Evolutionary conservation across 1,284 basidiomycete genomes (phyloP).

Genomic region (Stygiomarasmius scandens): DNA sequence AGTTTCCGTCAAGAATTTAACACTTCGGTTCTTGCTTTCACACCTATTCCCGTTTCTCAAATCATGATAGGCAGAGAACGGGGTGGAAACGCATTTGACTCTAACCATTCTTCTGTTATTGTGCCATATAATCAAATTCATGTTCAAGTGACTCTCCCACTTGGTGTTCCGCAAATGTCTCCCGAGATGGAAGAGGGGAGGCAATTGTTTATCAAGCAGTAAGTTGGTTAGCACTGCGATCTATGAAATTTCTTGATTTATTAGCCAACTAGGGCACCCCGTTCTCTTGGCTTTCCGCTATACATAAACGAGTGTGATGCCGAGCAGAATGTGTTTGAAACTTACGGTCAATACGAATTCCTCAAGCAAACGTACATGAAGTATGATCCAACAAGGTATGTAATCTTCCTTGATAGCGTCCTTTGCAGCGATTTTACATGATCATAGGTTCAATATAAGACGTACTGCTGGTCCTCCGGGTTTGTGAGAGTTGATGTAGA

Average conservation of each 20-base stretch:
- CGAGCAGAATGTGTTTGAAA: slow-evolving; percentile 37
- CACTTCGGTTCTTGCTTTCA: slow-evolving; percentile 10
- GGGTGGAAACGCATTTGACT: slow-evolving; percentile 17
- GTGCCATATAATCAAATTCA: slow-evolving; percentile 20
- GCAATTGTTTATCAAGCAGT: slow-evolving; percentile 5
- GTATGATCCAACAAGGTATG: slow-evolving; percentile 42
- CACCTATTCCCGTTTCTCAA: slow-evolving; percentile 15
- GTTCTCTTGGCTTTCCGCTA: slow-evolving; percentile 36
- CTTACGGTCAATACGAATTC: slow-evolving; percentile 37
- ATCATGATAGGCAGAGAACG: slow-evolving; percentile 11
- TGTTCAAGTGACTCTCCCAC: slow-evolving; percentile 1
- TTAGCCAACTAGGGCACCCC: slow-evolving; percentile 33
- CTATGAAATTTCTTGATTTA: too few relatives aligned
- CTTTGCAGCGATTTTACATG: not conserved
- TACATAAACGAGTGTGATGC: slow-evolving; percentile 42
- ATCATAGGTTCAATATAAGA: slow-evolving; percentile 18
- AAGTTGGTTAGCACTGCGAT: too few relatives aligned
- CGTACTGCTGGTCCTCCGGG: slow-evolving; percentile 16
- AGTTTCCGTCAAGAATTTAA: not conserved
- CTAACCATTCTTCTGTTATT: too few relatives aligned
- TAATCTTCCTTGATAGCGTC: not conserved
- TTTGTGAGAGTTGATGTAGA: slow-evolving; percentile 9
- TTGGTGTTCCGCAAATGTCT: slow-evolving; percentile 1
- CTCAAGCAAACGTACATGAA: slow-evolving; percentile 37
- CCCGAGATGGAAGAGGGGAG: slow-evolving; percentile 1